A percentile compares a stretch with the other conserved stretches of the same genome.
Conservation (phyloP, 1,284 basidiomycete genomes). For the Sporisorium graminicola region DNA sequence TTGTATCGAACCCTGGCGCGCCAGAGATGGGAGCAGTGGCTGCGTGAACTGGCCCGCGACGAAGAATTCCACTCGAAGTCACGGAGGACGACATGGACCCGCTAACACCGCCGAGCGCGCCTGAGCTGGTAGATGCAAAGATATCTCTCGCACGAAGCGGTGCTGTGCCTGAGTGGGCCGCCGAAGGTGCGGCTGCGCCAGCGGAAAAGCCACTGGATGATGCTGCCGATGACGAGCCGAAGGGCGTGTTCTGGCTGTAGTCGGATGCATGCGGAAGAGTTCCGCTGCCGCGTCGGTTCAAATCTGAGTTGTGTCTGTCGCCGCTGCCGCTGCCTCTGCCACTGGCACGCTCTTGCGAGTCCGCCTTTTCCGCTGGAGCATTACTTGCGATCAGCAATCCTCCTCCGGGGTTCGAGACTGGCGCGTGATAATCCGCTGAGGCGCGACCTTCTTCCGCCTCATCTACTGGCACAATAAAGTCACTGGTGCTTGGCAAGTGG, state of each 20-base stretch:
- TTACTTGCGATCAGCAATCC: conserved; percentile 39
- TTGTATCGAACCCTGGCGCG: conserved; percentile 63
- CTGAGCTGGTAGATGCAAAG: conserved; percentile 16
- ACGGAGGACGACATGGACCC: conserved; percentile 4
- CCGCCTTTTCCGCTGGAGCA: not conserved
- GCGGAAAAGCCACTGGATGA: conserved; percentile 28
- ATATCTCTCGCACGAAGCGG: conserved; percentile 40
- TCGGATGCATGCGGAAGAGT: conserved; percentile 41
- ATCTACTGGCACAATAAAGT: conserved; percentile 51
- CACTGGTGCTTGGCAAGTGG: conserved; percentile 52
- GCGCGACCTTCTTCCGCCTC: conserved; percentile 22
- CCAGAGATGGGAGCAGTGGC: conserved; percentile 53
- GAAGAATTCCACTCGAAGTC: conserved; percentile 17
- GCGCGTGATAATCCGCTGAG: conserved; percentile 3
- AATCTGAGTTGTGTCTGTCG: conserved; percentile 6
- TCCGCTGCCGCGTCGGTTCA: conserved; percentile 10
- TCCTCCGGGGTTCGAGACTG: conserved; percentile 37
- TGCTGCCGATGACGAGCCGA: conserved; percentile 15
- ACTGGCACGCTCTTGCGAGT: not conserved
- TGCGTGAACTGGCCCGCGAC: conserved; percentile 31
- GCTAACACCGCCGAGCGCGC: not conserved
- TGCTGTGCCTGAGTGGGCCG: conserved; percentile 7
- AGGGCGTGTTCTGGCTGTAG: conserved; percentile 45
- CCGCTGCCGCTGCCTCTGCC: not conserved
- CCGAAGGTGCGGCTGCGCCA: conserved; percentile 28